phyloP scores from a whole-genome alignment of 2,329 filamentous ascomycete genomes.

The Aspergillus jensenii region DNA sequence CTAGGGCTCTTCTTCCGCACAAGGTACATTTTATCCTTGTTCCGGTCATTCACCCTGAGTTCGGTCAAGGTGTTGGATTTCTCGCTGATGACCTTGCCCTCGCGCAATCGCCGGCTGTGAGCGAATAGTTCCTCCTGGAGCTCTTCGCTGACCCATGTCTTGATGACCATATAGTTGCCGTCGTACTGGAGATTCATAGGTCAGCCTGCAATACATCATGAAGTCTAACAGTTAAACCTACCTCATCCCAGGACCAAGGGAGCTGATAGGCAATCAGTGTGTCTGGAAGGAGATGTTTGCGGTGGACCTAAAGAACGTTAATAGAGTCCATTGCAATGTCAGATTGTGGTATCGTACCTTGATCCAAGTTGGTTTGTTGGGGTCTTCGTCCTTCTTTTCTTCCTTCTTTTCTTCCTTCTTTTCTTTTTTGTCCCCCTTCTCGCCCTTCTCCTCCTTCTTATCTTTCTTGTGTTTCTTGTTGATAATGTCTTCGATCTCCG shows the following conservation, averaged over 20 bases:
- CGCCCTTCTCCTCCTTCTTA: slow-evolving; percentile 22
- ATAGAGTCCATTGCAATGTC: slow-evolving; percentile 9
- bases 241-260: slow-evolving; percentile 49
- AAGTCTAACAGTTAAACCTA: slow-evolving; percentile 26
- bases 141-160: slow-evolving; percentile 68
- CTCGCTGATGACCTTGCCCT: slow-evolving; percentile 45
- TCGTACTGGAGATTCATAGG: slow-evolving; percentile 46
- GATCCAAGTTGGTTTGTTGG: slow-evolving; percentile 40
- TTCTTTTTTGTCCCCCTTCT: slow-evolving; percentile 39
- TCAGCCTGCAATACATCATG: not conserved
- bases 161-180: slow-evolving; percentile 70
- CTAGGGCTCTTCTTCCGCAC: slow-evolving; percentile 46
- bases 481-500: slow-evolving; percentile 44
- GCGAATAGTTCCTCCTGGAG: slow-evolving; percentile 72
- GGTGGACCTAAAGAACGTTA: slow-evolving; percentile 38
- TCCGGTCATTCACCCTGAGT: slow-evolving; percentile 41
- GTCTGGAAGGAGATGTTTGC: slow-evolving; percentile 46
- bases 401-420: slow-evolving; percentile 34
- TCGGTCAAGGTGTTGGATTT: slow-evolving; percentile 40
- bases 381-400: slow-evolving; percentile 30
- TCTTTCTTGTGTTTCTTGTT: slow-evolving; percentile 38
- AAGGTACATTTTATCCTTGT: slow-evolving; percentile 47
- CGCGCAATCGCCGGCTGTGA: slow-evolving; percentile 66
- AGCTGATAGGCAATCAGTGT: slow-evolving; percentile 47
- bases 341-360: slow-evolving; percentile 31